Base-by-base conservation (phyloP, 1,284 basidiomycete genomes). In the Cystobasidiaceae sp. region DNA sequence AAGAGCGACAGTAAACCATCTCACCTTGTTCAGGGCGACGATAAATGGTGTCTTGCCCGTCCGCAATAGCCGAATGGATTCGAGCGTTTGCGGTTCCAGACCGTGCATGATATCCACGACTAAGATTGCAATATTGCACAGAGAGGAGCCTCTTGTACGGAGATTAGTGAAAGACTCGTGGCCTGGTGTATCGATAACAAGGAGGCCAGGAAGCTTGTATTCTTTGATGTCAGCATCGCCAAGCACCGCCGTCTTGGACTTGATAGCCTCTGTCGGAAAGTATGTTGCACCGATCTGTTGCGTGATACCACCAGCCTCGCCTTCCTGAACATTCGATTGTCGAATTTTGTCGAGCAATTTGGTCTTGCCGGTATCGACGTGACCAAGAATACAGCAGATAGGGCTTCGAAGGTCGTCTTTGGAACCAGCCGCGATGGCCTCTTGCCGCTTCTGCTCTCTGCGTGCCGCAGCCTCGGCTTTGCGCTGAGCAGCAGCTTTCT, bases 251-350 rank as follows among this genome's bases (percentile, higher is more conserved):
- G 94, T 97, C 82, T 98, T 98, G 62, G 85, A 84, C 78, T 88
- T 85, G 77, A 99, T 96, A 6, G 93, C 92, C n/a, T 93, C 89
- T 52, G 89, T 87, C 50, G 96, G 96, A 86, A 99, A 98, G 82
- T 96, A 99, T 0, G 96, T 99, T n/a, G 96, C 96, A 82, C 96
- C 96, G 72, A 99, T 99, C 77, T 99, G 96, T 79, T 98, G 96
- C 0, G 96, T 99, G 77, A 99, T 99, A 81, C 96, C 96, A 75
- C 96, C 96, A 1, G 96, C 96, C 83, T 99, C 96, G 67, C 96
- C 96, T 77, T 97, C 94, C 81, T 98, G 94, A 19, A 99, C 96
- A 73, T 97, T 97, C 7, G 94, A 98, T 87, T 98, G 94, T 73
- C 96, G 93, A 76, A 99, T 97, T 83, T 98, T 98, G 79, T 99